Conservation (phyloP, 2,329 filamentous ascomycete genomes). For the Botryotinia calthae region DNA sequence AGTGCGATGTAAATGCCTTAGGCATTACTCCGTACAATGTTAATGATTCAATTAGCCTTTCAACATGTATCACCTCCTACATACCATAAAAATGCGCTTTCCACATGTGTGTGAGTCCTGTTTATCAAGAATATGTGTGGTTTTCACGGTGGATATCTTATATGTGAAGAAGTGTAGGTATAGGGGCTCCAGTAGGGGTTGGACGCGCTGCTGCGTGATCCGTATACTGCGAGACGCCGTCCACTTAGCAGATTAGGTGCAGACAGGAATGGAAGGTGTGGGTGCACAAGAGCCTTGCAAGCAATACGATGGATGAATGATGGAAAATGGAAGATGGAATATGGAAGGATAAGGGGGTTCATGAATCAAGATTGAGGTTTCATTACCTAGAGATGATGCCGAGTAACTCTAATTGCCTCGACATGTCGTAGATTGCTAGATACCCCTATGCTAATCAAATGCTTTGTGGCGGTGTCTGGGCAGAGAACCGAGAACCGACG, state of each 20-base stretch:
- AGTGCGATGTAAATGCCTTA: background rate
- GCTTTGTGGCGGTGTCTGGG: background rate
- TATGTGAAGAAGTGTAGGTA: background rate
- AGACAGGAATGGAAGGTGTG: background rate
- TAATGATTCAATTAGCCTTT: background rate
- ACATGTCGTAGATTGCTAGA: background rate
- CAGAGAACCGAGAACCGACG: background rate
- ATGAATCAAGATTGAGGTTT: background rate
- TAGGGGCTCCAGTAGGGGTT: background rate
- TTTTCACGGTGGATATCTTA: background rate
- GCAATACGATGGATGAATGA: background rate
- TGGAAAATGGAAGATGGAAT: background rate
- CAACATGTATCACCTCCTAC: background rate
- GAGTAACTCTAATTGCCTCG: background rate
- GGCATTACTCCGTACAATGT: background rate
- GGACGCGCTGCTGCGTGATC: background rate
- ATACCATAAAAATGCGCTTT: background rate
- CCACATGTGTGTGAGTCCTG: background rate
- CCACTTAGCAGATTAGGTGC: background rate
- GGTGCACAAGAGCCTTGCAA: background rate
- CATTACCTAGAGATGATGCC: background rate
- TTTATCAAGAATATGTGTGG: background rate
- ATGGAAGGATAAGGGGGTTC: background rate
- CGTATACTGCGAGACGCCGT: background rate
- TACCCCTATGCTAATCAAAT: background rate